Evolutionary conservation across 371 early-diverging fungal genomes (phyloP), one percentile per base, ranked within the genome.

Genomic region (Entomophthora muscae): DNA sequence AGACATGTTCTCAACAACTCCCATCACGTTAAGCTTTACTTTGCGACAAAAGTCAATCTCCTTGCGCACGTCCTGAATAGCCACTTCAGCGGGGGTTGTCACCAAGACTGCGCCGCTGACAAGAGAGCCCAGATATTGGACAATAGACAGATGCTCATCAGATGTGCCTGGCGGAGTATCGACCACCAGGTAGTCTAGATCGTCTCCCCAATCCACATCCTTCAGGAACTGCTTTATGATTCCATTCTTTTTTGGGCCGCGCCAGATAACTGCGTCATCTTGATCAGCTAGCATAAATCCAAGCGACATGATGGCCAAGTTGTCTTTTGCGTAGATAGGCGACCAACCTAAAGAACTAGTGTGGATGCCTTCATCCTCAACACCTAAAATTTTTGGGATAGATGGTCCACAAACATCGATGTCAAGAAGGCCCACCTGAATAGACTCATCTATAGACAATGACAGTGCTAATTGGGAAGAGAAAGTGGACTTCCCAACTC

Each of bases 121-220:
- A 1, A 84, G 85, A 58, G 81, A 75, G 63, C 86, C 83, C 27
- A 94, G 75, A 66, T 83, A 83, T 65, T 87, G 81, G 1, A 84
- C 88, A 2, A 90, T 77, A 10, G 88, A 90, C 29, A 98, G 72
- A 72, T 99, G 99, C 70, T 98, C 99, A 73, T 98, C 99, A 1
- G 95, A 89, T 0, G 99, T 95, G 32, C 99, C 99, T 2, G 99
- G 99, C 3, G 99, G 99, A 30, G 98, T 99, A 70, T 99, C 99
- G 30, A 97, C 83, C 24, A 99, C 72, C 54, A 99, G 73, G 73
- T 82, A 95, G 67, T 99, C 98, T 65, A 97, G 75, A 29, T 73
- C 74, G 0, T 77, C 76, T 28, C 87, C 87, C 94, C 95, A 93
- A 68, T 92, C 91, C 1, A 95, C 96, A 70, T 99, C 98, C 63